These are phyloP conservation scores for Globisporangium nodosum DNA, from an alignment of 352 stramenopile species.

Conservation along the genomic window DNA sequence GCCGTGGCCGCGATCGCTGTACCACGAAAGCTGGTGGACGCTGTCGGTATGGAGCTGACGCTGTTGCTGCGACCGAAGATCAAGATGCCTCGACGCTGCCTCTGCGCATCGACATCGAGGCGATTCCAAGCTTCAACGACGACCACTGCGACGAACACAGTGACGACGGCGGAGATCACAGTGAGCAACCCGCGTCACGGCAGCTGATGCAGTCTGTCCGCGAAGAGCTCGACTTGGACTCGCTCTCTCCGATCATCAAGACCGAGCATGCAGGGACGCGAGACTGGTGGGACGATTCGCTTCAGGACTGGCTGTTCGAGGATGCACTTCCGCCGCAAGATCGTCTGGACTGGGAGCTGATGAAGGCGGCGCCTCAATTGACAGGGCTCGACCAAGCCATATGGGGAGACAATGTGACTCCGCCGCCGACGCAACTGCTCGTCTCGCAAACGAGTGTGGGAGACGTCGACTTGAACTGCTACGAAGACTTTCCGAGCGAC, in stretches of 20 bases:
- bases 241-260: constrained; percentile 6
- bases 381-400: not conserved
- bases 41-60: too few relatives aligned
- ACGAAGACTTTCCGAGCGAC: constrained; percentile 19
- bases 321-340: constrained; percentile 30
- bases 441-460: not conserved
- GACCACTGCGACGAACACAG: not conserved
- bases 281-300: constrained; percentile 39
- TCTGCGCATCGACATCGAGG: constrained; percentile 4
- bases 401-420: constrained; percentile 1
- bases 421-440: not conserved
- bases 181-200: not conserved
- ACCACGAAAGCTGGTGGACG: too few relatives aligned
- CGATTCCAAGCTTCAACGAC: not conserved
- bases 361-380: constrained; percentile 3
- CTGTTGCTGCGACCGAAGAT: not conserved
- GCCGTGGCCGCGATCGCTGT: not conserved
- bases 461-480: constrained; percentile 23
- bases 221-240: constrained; percentile 4
- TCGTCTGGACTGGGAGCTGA: constrained; percentile 44
- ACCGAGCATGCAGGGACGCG: constrained; percentile 11
- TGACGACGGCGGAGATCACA: not conserved
- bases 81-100: not conserved
- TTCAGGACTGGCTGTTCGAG: constrained; percentile 33
- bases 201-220: constrained; percentile 15